These are phyloP conservation scores for Trifolium repens DNA, from an alignment of 306 rosid genomes.

Conservation along the genomic window DNA sequence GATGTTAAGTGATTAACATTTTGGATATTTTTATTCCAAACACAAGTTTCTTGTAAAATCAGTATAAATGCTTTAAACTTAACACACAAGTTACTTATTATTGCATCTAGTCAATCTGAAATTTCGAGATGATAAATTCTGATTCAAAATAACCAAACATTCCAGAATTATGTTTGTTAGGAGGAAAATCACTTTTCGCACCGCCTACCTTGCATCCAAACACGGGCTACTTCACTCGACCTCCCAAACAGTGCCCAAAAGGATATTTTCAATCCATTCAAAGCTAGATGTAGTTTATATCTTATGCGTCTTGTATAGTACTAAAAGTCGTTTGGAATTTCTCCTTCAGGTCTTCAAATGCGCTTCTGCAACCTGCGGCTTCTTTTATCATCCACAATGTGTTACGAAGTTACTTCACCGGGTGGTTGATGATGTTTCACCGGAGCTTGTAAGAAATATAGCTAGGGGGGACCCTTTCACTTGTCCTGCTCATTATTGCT, in stretches of 20 bases:
- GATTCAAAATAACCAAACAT: neutral
- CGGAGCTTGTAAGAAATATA: slow-evolving; percentile 65
- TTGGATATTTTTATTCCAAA: slow-evolving; percentile 2
- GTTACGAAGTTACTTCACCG: slow-evolving; percentile 60
- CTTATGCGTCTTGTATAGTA: slow-evolving; percentile 24
- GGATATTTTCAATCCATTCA: slow-evolving; percentile 6
- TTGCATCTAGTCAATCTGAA: neutral
- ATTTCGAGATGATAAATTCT: neutral
- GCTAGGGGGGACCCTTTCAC: slow-evolving; percentile 70
- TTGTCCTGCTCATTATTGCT: slow-evolving; percentile 86
- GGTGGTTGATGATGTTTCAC: slow-evolving; percentile 53
- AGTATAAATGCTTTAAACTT: neutral
- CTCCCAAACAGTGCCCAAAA: neutral
- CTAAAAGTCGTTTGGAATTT: slow-evolving; percentile 40
- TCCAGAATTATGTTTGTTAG: neutral
- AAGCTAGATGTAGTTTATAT: neutral
- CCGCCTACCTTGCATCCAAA: neutral
- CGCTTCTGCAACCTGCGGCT: slow-evolving; percentile 89
- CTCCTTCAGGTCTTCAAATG: slow-evolving; percentile 77
- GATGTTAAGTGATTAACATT: slow-evolving; percentile 4
- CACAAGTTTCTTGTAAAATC: neutral
- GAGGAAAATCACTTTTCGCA: neutral
- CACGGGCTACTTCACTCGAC: neutral
- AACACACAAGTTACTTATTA: neutral
- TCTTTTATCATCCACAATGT: slow-evolving; percentile 86